A percentile compares a stretch with the other conserved stretches of the same genome.
phyloP scores from a whole-genome alignment of 805 yeast species.

The Metschnikowia aberdeeniae region DNA sequence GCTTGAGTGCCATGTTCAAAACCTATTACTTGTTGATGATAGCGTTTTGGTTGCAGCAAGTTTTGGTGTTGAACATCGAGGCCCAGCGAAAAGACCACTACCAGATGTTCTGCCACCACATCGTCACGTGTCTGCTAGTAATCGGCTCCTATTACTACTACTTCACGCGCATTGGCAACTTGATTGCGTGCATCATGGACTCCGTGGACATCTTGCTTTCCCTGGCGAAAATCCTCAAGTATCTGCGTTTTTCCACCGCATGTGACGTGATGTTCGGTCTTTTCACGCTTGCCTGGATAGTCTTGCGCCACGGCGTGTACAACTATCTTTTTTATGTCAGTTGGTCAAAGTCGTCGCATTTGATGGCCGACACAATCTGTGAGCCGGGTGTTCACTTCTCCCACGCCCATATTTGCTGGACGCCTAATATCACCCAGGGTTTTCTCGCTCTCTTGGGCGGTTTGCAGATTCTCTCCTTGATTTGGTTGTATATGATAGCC shows the following conservation, averaged over 20 bases:
- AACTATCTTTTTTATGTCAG: slow-evolving; percentile 63
- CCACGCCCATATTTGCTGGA: slow-evolving; percentile 40
- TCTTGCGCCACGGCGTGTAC: slow-evolving; percentile 69
- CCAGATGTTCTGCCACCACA: slow-evolving; percentile 88
- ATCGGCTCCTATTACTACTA: slow-evolving; percentile 70
- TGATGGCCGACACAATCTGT: slow-evolving; percentile 48
- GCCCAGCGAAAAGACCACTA: slow-evolving; percentile 73
- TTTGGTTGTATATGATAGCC: slow-evolving; percentile 74
- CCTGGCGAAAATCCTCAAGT: slow-evolving; percentile 72
- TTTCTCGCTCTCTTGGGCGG: slow-evolving; percentile 58
- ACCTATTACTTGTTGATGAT: slow-evolving; percentile 66
- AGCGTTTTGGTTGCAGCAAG: slow-evolving; percentile 79
- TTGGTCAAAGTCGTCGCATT: slow-evolving; percentile 33
- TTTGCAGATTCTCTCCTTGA: slow-evolving; percentile 57
- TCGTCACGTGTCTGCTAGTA: slow-evolving; percentile 66
- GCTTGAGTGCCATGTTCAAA: slow-evolving; percentile 52
- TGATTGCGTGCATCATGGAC: slow-evolving; percentile 78
- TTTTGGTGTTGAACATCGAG: slow-evolving; percentile 73
- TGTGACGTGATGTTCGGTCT: slow-evolving; percentile 70
- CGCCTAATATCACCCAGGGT: slow-evolving; percentile 38
- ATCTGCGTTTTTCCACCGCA: slow-evolving; percentile 52
- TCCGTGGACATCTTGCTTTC: slow-evolving; percentile 70
- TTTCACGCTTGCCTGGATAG: slow-evolving; percentile 67
- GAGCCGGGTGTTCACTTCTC: slow-evolving; percentile 18
- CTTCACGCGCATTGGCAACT: slow-evolving; percentile 74